A percentile compares a stretch with the other conserved stretches of the same genome.
These are phyloP conservation scores for Tetrastigma voinierianum DNA, from an alignment of 164 flowering plant genomes.

Conservation along the genomic window DNA sequence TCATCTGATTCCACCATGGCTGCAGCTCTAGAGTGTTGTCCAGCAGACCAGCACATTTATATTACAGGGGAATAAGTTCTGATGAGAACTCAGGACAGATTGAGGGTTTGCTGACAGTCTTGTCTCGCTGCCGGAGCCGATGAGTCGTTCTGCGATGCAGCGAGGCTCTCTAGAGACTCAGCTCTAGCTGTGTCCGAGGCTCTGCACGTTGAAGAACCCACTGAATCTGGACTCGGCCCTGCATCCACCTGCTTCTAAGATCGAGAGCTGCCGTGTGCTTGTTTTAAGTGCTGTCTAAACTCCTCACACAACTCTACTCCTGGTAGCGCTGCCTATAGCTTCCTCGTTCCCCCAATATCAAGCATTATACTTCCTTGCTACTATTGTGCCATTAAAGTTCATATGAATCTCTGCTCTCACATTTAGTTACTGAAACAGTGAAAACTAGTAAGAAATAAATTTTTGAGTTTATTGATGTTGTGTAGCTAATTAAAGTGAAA, in stretches of 20 bases:
- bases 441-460: not conserved
- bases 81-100: constrained; percentile 71
- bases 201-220: constrained; percentile 67
- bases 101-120: constrained; percentile 29
- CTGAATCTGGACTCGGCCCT: constrained; percentile 64
- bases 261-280: constrained; percentile 46
- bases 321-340: constrained; percentile 95
- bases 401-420: not conserved
- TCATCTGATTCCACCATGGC: constrained; percentile 43
- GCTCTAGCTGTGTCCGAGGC: constrained; percentile 80
- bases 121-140: constrained; percentile 17
- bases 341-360: constrained; percentile 85
- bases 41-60: constrained; percentile 78
- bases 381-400: constrained; percentile 27
- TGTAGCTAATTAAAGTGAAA: not conserved
- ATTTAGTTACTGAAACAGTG: constrained; percentile 2
- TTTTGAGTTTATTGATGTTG: not conserved
- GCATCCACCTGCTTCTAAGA: constrained; percentile 30
- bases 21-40: constrained; percentile 96
- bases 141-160: constrained; percentile 55
- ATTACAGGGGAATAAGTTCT: constrained; percentile 89
- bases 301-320: constrained; percentile 89
- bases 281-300: constrained; percentile 80
- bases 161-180: constrained; percentile 64
- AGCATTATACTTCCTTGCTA: constrained; percentile 88